Percentiles rank a stretch among this genome's conserved stretches.
These are phyloP conservation scores for Mycothermus thermophilus DNA, from an alignment of 495 filamentous ascomycete species.

Conservation along the genomic window DNA sequence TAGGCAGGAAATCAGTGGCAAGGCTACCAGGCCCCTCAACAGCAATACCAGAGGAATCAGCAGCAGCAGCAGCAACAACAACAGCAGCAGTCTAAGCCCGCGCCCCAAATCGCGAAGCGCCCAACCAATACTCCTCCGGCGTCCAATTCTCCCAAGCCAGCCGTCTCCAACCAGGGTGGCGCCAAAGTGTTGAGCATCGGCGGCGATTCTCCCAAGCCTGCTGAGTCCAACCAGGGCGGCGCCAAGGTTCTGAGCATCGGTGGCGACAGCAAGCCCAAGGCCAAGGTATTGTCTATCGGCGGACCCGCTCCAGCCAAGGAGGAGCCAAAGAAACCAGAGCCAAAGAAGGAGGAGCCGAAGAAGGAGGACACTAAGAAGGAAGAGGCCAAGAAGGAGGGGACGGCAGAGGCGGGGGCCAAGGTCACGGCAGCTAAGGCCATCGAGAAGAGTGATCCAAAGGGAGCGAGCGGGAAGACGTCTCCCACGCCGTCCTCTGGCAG, in stretches of 20 bases:
- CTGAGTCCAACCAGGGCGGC: too few species aligned
- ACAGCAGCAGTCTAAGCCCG: conserved; percentile 37
- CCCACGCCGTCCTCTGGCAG: conserved; percentile 67
- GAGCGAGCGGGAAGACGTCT: conserved; percentile 55
- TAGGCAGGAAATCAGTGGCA: conserved; percentile 28
- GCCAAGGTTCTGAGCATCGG: conserved; percentile 58
- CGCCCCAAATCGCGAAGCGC: conserved; percentile 56
- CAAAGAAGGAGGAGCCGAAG: conserved; percentile 25
- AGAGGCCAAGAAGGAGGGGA: conserved; percentile 23
- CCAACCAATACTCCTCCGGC: conserved; percentile 33
- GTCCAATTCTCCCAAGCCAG: conserved; percentile 32
- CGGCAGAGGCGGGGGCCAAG: conserved; percentile 46
- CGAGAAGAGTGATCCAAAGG: conserved; percentile 72
- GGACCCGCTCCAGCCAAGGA: conserved; percentile 28
- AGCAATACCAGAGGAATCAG: conserved; percentile 41
- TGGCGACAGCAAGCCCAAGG: conserved; percentile 38
- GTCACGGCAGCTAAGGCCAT: conserved; percentile 52
- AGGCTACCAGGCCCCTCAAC: conserved; percentile 26
- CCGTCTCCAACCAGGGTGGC: conserved; percentile 32
- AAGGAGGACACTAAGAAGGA: conserved; percentile 37
- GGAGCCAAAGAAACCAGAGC: too few species aligned
- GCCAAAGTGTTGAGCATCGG: conserved; percentile 41
- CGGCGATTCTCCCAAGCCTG: conserved; percentile 39
- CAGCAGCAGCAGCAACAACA: conserved; percentile 30
- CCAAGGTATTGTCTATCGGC: conserved; percentile 48